Base-by-base conservation (phyloP, 2,329 filamentous ascomycete species). In the Grosmannia penicillata region DNA sequence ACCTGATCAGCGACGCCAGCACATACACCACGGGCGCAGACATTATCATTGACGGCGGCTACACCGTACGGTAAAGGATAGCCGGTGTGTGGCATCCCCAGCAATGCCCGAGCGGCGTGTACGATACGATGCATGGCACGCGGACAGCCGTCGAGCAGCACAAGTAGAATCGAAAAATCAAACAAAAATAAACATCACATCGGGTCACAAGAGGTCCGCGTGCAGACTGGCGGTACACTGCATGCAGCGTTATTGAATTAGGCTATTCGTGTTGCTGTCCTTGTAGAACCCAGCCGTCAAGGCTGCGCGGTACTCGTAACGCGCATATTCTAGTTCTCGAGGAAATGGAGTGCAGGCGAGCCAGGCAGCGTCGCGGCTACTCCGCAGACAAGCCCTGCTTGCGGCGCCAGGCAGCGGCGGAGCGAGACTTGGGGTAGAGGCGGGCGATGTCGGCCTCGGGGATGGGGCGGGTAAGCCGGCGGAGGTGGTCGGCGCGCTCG, bases 1-100 rank as follows among this genome's bases (percentile, higher is more conserved):
- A 86, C 58, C 65, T 93, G 40, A 80, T 82, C 15, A 83, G 78
- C 13, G 83, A 93, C 57, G 83, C 83, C 4, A 73, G 78, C n/a
- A 82, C 75, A 38, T 93, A 85, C 60, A 85, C 79, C 15, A 93
- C 83, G 8, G 84, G 75, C 0, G 65, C 71, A 9, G 78, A 86
- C 55, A 65, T 91, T 42, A 60, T 82, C 45, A 71, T 87, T 34
- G 83, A 91, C 54, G 82, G 82, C 43, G 81, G 81, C 39, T 85
- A 85, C 60, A 63, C 61, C 39, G 79, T 78, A 41, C 45, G 47
- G 33, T 48, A 45, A 22, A 39, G 18, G 15, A 7, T n/a, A n/a
- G n/a, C n/a, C n/a, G n/a, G n/a, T n/a, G n/a, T n/a, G n/a, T n/a
- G n/a, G n/a, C n/a, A n/a, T n/a, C n/a, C n/a, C n/a, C n/a, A n/a